phyloP scores from a whole-genome alignment of 768 basidiomycete genomes.

The Tricholoma furcatifolium region DNA sequence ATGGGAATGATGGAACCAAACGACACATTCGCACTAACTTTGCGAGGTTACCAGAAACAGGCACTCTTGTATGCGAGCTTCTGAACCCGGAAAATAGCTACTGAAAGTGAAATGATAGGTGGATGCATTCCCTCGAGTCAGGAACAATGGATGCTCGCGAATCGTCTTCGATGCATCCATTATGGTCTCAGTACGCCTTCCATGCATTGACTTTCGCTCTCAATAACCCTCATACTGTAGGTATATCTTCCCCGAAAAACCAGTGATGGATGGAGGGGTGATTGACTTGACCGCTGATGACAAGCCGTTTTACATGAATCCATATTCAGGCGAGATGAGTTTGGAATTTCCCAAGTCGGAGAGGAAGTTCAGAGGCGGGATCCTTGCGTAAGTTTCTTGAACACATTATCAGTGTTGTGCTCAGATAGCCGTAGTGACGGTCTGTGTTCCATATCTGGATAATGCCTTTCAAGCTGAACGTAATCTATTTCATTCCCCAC shows the following conservation, averaged over 20 bases:
- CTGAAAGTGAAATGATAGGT: conserved; percentile 40
- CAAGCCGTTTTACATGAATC: conserved; percentile 82
- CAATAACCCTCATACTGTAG: conserved; percentile 32
- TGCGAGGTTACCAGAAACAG: conserved; percentile 93
- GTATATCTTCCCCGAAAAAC: conserved; percentile 71
- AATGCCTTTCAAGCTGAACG: conserved; percentile 1
- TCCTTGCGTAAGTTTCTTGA: conserved; percentile 68
- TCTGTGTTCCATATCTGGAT: conserved; percentile 3
- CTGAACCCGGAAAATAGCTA: neutral
- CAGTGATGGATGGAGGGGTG: conserved; percentile 43
- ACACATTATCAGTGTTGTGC: conserved; percentile 17
- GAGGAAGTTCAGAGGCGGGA: conserved; percentile 78
- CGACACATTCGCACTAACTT: conserved; percentile 67
- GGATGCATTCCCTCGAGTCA: conserved; percentile 89
- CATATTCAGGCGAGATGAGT: conserved; percentile 88
- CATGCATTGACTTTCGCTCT: neutral
- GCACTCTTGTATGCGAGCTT: conserved; percentile 60
- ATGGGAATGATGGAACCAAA: conserved; percentile 84
- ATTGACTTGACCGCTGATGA: conserved; percentile 86
- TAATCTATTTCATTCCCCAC: neutral
- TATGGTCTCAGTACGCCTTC: conserved; percentile 80
- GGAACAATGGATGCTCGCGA: conserved; percentile 70
- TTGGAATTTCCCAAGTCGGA: conserved; percentile 82
- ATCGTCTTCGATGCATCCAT: conserved; percentile 79
- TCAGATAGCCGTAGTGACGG: conserved; percentile 9